Conservation (phyloP, 1,139 yeast genomes). For the Magnusiomyces fungicola region DNA sequence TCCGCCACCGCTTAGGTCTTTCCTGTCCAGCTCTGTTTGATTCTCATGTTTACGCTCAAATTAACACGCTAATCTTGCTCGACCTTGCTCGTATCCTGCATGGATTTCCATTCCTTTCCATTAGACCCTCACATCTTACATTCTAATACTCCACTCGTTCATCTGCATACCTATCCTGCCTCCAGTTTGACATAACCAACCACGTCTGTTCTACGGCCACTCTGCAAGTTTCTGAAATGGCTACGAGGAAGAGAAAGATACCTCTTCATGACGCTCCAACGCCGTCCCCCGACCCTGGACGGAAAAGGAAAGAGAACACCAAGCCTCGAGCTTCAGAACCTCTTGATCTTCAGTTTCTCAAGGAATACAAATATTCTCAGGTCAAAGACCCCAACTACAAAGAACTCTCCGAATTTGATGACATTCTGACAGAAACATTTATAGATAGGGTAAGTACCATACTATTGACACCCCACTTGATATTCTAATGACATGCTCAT, state of each 20-base stretch:
- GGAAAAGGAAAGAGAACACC: not conserved
- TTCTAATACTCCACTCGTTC: too few species aligned
- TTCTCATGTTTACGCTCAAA: too few species aligned
- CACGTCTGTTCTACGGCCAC: not conserved
- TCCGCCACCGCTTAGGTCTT: too few species aligned
- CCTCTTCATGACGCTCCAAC: not conserved
- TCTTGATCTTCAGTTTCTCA: not conserved
- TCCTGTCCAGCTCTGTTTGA: too few species aligned
- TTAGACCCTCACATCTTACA: too few species aligned
- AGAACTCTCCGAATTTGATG: slow-evolving; percentile 50
- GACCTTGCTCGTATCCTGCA: too few species aligned
- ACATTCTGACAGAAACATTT: slow-evolving; percentile 33
- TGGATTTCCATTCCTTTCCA: too few species aligned
- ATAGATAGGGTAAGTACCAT: slow-evolving; percentile 27
- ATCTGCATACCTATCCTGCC: not conserved
- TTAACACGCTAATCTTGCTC: too few species aligned
- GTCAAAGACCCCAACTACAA: slow-evolving; percentile 21
- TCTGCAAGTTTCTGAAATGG: not conserved
- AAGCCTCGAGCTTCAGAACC: not conserved
- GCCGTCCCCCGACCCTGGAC: not conserved
- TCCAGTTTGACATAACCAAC: not conserved
- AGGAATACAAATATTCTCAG: not conserved
- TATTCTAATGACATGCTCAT: not conserved
- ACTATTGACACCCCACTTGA: not conserved
- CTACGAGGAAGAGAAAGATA: not conserved